Base-by-base conservation (phyloP, 345 rosid species). In the Carallia brachiata region DNA sequence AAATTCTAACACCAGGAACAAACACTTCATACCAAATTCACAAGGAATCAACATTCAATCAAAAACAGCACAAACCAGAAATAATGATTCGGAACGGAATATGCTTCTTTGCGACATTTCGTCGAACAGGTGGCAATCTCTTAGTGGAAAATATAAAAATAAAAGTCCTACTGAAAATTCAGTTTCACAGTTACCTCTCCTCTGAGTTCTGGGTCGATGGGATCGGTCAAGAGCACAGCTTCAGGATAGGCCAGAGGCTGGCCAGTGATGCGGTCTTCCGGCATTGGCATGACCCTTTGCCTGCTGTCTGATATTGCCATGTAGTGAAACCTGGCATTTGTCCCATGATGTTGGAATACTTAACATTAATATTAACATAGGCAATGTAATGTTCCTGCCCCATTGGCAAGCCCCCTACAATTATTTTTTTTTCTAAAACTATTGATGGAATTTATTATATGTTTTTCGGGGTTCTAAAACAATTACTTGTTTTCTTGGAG, bases 401-500 rank as follows among this genome's bases (percentile, higher is more conserved):
- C 50, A 13, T 44, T 44, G 50, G 16, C 50, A 12, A 44, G 50
- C 16, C 50, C 50, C 2, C 50, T 12, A 12, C 32, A 23, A 55
- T 19, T n/a, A 23, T 2, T 1, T 15, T 6, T 3, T 23, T 23
- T 23, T 23, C 23, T 23, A 23, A 23, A 55, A 19, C 31, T 7
- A 55, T 10, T 23, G 7, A 55, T 19, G 28, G 10, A 7, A 19
- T 55, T n/a, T 18, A 4, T 52, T 19, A 23, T 32, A 32, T 32
- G 34, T 32, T 32, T 32, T 53, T 53, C 23, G 23, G 23, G 7
- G 23, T 54, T 54, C 23, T 6, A 2, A 1, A 56, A 44, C 36
- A 5, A 8, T 75, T 84, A 73, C 76, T 30, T 73, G 52, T 73
- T 16, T 8, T 13, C 16, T 28, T 37, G 61, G 13, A 73, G 76